Percentiles rank a stretch among this genome's conserved stretches.
Conservation (phyloP, 2,329 filamentous ascomycete genomes). For the Diaporthe citriasiana region DNA sequence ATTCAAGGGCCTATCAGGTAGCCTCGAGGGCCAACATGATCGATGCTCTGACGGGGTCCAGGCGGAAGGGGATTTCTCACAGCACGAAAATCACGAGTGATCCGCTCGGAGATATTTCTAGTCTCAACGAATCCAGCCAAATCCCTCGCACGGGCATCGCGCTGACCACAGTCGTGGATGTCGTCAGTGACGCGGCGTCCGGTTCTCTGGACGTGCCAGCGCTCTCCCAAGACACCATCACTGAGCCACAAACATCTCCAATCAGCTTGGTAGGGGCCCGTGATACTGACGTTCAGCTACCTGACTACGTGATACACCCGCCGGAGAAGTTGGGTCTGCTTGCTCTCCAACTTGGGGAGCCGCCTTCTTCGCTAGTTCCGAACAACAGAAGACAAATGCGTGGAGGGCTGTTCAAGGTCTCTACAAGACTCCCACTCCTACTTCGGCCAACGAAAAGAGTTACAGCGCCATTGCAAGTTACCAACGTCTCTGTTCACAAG, state of each 20-base stretch:
- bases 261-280: background rate
- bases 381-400: background rate
- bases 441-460: background rate
- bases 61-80: background rate
- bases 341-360: background rate
- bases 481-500: no score
- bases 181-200: background rate
- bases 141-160: background rate
- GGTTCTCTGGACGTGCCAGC: background rate
- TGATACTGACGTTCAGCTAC: background rate
- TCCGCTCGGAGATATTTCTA: background rate
- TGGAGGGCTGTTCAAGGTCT: background rate
- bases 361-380: background rate
- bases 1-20: background rate
- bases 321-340: background rate
- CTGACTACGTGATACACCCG: background rate
- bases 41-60: background rate
- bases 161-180: background rate
- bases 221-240: background rate
- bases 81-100: background rate
- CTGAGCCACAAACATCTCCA: background rate
- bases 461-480: background rate
- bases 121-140: background rate
- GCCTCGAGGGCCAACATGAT: slow-evolving; percentile 5
- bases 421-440: background rate